Evolutionary conservation across 2,329 filamentous ascomycete genomes (phyloP).

Genomic region (Talaromyces sp.): DNA sequence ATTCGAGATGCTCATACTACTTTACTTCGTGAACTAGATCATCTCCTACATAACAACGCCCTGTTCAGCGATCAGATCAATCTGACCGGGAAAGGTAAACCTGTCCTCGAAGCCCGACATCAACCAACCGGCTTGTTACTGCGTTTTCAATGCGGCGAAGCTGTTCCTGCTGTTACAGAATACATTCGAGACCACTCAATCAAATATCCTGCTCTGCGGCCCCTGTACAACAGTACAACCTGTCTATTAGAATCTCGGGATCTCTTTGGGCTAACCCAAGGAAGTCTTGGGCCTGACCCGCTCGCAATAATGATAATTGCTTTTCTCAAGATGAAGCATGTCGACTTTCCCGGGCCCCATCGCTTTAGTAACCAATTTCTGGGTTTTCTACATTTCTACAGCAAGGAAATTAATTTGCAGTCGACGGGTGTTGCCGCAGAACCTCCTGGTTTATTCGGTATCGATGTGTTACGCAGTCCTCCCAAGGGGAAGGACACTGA

Average conservation of each 20-base stretch:
- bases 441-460: conserved; percentile 47
- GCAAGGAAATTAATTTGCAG: conserved; percentile 47
- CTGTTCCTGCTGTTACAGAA: conserved; percentile 41
- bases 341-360: conserved; percentile 29
- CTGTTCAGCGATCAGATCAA: conserved; percentile 24
- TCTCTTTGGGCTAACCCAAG: conserved; percentile 50
- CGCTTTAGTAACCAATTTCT: conserved; percentile 50
- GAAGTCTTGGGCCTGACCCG: conserved; percentile 58
- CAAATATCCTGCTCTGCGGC: conserved; percentile 53
- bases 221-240: conserved; percentile 55
- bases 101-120: conserved; percentile 46
- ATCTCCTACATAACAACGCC: conserved; percentile 22
- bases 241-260: conserved; percentile 54
- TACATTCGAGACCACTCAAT: conserved; percentile 51
- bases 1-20: conserved; percentile 27
- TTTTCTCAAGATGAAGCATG: conserved; percentile 51
- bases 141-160: conserved; percentile 54
- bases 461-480: conserved; percentile 14
- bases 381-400: conserved; percentile 55
- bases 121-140: conserved; percentile 52
- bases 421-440: conserved; percentile 54
- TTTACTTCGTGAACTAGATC: conserved; percentile 28
- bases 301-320: conserved; percentile 62
- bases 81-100: conserved; percentile 28
- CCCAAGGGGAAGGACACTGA: conserved; percentile 6